phyloP scores from a whole-genome alignment of 495 filamentous ascomycete species.

The Aspergillus incahuasiensis region DNA sequence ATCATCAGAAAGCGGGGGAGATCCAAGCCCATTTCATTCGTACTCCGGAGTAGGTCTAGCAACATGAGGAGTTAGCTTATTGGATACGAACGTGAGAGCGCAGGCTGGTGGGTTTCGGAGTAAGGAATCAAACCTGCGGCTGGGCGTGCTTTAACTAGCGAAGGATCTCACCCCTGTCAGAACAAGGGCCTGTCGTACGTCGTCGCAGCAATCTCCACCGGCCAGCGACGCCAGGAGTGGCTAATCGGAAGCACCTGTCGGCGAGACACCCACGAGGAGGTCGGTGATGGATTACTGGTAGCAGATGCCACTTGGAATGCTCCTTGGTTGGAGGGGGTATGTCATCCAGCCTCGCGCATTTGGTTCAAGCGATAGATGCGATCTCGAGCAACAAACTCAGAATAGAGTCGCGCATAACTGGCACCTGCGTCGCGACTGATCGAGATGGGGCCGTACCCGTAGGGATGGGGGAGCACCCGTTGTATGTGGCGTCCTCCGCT shows the following conservation, averaged over 20 bases:
- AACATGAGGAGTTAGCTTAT: conserved; percentile 21
- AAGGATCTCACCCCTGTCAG: conserved; percentile 23
- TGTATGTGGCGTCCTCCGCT: conserved; percentile 9
- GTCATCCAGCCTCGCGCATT: conserved; percentile 16
- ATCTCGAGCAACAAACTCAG: background rate
- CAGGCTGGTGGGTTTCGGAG: conserved; percentile 19
- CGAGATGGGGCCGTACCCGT: conserved; percentile 3
- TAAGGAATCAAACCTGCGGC: conserved; percentile 21
- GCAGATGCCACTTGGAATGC: conserved; percentile 14
- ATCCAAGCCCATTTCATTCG: conserved; percentile 22
- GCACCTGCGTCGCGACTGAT: conserved; percentile 5
- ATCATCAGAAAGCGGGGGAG: conserved; percentile 24
- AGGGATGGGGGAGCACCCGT: background rate
- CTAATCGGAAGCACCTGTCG: conserved; percentile 18
- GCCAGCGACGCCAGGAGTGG: conserved; percentile 16
- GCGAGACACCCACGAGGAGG: conserved; percentile 23
- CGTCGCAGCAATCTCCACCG: conserved; percentile 23
- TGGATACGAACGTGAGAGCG: conserved; percentile 21
- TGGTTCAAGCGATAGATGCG: background rate
- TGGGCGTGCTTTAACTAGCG: conserved; percentile 19
- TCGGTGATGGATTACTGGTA: conserved; percentile 17
- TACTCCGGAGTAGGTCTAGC: conserved; percentile 18
- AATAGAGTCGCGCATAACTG: background rate
- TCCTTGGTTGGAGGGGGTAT: conserved; percentile 14
- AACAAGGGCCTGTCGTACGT: conserved; percentile 21